Conservation (phyloP, 2,329 filamentous ascomycete genomes). For the Trichoderma guizhouense region DNA sequence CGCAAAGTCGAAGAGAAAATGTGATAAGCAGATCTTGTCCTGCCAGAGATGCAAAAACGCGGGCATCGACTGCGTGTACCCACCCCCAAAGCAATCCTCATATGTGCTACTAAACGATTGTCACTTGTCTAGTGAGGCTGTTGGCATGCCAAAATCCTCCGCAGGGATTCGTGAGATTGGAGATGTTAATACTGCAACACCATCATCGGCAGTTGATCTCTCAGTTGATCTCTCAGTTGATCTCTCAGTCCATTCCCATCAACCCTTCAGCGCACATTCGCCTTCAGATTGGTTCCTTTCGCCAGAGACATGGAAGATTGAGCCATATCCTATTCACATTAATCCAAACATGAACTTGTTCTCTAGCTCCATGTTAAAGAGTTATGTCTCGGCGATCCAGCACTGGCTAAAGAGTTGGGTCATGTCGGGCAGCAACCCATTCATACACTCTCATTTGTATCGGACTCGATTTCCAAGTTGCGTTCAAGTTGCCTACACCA, state of each 20-base stretch:
- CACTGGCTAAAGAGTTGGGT: neutral
- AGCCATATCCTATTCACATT: neutral
- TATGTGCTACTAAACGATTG: neutral
- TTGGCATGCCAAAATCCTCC: neutral
- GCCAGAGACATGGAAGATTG: neutral
- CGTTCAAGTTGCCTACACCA: neutral
- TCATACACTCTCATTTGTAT: neutral
- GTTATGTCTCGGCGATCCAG: neutral
- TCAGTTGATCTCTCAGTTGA: neutral
- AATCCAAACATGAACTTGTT: neutral
- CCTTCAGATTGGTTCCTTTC: neutral
- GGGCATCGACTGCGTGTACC: neutral
- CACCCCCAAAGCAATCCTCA: neutral
- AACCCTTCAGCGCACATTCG: neutral
- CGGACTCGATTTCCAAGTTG: neutral
- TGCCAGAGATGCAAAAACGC: neutral
- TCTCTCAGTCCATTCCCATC: neutral
- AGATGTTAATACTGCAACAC: neutral
- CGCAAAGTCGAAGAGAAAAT: neutral
- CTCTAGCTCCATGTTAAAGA: neutral
- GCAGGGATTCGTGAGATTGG: neutral
- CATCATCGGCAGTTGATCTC: neutral
- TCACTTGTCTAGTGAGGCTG: neutral
- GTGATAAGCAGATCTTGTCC: neutral
- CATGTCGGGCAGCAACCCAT: neutral